These are phyloP conservation scores for Cutaneotrichosporon sp. DNA, from an alignment of 1,284 basidiomycete genomes.

Conservation along the genomic window DNA sequence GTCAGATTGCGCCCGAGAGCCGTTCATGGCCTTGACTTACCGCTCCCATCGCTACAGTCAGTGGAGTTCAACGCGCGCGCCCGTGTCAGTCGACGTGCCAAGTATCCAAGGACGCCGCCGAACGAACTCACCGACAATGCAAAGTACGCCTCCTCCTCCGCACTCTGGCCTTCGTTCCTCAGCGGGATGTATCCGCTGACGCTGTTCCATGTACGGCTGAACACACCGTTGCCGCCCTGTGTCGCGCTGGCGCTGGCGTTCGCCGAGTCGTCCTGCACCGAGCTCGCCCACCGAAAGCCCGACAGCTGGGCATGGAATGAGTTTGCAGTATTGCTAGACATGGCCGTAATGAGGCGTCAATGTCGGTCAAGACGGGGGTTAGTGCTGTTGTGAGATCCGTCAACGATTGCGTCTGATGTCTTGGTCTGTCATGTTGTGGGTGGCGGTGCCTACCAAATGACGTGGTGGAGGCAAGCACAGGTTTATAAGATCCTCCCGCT, in stretches of 20 bases:
- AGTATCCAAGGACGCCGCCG: no score
- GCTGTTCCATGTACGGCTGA: constrained; percentile 53
- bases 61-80: background rate
- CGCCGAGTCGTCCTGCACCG: constrained; percentile 66
- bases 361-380: no score
- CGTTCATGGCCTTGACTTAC: constrained; percentile 12
- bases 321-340: constrained; percentile 33
- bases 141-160: constrained; percentile 96
- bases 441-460: no score
- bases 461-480: no score
- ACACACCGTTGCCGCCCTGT: constrained; percentile 50
- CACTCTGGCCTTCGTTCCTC: constrained; percentile 70
- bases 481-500: no score
- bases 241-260: constrained; percentile 38
- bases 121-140: constrained; percentile 66
- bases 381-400: no score
- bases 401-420: background rate
- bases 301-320: constrained; percentile 47
- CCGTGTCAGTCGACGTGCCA: background rate
- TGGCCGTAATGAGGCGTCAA: constrained; percentile 6
- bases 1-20: background rate
- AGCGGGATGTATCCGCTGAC: constrained; percentile 76
- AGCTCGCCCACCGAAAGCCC: constrained; percentile 77
- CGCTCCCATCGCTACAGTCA: constrained; percentile 40
- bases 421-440: no score